Evolutionary conservation across 2,329 filamentous ascomycete genomes (phyloP).

Genomic region (Xylariaceae sp.): DNA sequence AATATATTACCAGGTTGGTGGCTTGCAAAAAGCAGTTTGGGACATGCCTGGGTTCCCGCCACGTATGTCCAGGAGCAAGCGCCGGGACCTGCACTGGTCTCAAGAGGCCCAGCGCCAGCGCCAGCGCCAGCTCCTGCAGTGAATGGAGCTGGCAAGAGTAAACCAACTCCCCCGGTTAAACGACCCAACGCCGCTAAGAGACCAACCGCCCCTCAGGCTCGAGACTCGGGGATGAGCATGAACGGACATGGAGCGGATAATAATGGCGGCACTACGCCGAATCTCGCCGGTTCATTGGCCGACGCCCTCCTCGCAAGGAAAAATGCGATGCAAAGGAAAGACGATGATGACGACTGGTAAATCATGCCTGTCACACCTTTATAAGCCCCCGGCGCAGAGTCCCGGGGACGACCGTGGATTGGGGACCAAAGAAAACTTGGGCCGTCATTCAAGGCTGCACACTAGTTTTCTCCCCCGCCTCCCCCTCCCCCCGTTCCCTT

Average conservation of each 20-base stretch:
- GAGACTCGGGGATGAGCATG: conserved; percentile 65
- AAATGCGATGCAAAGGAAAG: conserved; percentile 66
- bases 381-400: neutral
- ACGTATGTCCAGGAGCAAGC: conserved; percentile 87
- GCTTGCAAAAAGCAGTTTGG: conserved; percentile 68
- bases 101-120: conserved; percentile 45
- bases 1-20: conserved; percentile 70
- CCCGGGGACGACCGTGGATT: neutral
- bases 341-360: conserved; percentile 66
- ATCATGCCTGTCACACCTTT: conserved; percentile 11
- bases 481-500: neutral
- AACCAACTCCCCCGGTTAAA: conserved; percentile 72
- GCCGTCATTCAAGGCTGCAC: conserved; percentile 4
- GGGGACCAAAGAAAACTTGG: conserved; percentile 4
- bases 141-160: conserved; percentile 47
- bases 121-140: conserved; percentile 52
- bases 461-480: neutral
- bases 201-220: conserved; percentile 60
- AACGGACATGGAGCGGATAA: conserved; percentile 53
- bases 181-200: conserved; percentile 69
- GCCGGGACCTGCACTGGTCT: conserved; percentile 55
- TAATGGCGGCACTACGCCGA: conserved; percentile 67
- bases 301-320: conserved; percentile 73
- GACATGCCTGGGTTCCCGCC: conserved; percentile 90
- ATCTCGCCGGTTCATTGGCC: conserved; percentile 65